Conservation (phyloP, 2,329 filamentous ascomycete genomes). For the Bipolaris bicolor region DNA sequence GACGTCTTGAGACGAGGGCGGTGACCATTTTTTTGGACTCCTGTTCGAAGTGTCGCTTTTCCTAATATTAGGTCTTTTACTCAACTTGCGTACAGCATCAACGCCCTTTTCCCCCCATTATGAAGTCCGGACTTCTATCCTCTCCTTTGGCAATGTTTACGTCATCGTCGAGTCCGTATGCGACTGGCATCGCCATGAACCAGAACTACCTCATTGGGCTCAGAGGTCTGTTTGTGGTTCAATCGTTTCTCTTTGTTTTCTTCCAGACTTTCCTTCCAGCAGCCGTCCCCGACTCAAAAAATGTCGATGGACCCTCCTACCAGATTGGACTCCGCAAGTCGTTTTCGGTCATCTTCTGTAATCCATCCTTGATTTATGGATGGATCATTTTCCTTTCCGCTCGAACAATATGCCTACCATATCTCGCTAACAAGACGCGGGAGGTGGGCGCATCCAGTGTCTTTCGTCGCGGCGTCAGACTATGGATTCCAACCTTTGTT, state of each 20-base stretch:
- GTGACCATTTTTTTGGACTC: background rate
- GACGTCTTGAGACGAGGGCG: background rate
- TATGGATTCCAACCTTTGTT: constrained; percentile 52
- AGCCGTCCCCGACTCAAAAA: constrained; percentile 47
- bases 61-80: constrained; percentile 7
- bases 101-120: constrained; percentile 12
- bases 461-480: constrained; percentile 52
- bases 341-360: constrained; percentile 55
- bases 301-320: constrained; percentile 47
- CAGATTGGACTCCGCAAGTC: constrained; percentile 53
- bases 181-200: constrained; percentile 20
- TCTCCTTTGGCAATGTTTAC: constrained; percentile 23
- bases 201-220: constrained; percentile 53
- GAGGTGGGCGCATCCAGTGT: constrained; percentile 48
- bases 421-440: constrained; percentile 47
- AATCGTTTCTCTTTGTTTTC: constrained; percentile 55
- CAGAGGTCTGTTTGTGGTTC: constrained; percentile 52
- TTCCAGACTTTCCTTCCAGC: constrained; percentile 54
- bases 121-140: constrained; percentile 26
- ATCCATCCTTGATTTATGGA: constrained; percentile 54
- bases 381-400: constrained; percentile 56
- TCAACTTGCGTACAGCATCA: constrained; percentile 3
- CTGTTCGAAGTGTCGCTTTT: constrained; percentile 3
- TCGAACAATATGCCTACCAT: constrained; percentile 52
- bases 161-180: constrained; percentile 15